Conservation (phyloP, 2,329 filamentous ascomycete genomes). For the Saccharata proteae region DNA sequence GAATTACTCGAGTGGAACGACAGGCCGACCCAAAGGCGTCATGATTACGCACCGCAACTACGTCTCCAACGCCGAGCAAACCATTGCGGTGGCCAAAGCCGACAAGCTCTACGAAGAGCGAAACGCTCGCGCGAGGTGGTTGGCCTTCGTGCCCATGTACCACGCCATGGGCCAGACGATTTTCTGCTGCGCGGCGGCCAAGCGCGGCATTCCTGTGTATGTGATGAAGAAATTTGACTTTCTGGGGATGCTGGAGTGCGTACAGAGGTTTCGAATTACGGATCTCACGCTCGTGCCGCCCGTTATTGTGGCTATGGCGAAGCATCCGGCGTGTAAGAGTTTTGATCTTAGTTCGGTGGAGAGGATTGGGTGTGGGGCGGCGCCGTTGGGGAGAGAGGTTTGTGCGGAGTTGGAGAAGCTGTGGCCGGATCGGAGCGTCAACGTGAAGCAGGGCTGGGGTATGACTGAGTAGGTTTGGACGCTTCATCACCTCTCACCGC, state of each 20-base stretch:
- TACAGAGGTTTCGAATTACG: constrained; percentile 58
- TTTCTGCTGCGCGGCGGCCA: constrained; percentile 49
- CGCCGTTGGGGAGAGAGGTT: constrained; percentile 41
- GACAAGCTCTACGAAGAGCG: constrained; percentile 38
- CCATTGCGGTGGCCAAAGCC: constrained; percentile 36
- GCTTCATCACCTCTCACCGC: neutral
- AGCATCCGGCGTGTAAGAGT: constrained; percentile 52
- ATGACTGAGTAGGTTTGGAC: constrained; percentile 58
- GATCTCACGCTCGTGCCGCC: constrained; percentile 59
- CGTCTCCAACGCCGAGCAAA: constrained; percentile 56
- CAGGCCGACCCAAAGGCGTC: constrained; percentile 74
- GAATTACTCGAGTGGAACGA: constrained; percentile 72
- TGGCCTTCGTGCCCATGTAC: constrained; percentile 58
- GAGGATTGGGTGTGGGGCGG: constrained; percentile 51
- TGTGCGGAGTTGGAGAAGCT: constrained; percentile 43
- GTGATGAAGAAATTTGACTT: constrained; percentile 73
- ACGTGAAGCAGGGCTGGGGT: constrained; percentile 65
- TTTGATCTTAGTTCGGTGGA: constrained; percentile 59
- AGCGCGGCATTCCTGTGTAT: constrained; percentile 54
- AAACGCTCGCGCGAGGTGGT: constrained; percentile 29
- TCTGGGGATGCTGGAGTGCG: constrained; percentile 53
- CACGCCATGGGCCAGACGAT: constrained; percentile 50
- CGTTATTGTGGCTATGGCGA: constrained; percentile 60
- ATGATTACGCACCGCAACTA: constrained; percentile 70
- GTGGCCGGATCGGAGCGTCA: constrained; percentile 38